phyloP scores from a whole-genome alignment of 768 basidiomycete species.

The Holtermanniella nyarrowii region DNA sequence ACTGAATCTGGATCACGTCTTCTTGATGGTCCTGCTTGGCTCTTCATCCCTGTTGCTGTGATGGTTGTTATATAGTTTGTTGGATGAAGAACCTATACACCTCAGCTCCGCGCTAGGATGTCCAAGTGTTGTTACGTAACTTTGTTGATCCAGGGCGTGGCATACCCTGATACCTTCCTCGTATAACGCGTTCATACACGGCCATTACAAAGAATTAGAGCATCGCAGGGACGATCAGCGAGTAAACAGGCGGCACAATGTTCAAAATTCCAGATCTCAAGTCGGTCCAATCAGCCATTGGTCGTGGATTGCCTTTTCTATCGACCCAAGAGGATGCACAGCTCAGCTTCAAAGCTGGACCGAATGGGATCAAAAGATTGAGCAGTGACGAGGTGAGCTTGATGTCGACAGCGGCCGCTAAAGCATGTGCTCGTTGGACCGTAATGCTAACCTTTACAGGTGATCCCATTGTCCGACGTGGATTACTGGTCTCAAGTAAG shows the following conservation, averaged over 20 bases:
- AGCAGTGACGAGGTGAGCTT: constrained; percentile 60
- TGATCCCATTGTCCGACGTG: constrained; percentile 59
- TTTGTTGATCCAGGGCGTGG: too few relatives aligned
- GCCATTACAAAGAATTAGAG: too few relatives aligned
- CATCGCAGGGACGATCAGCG: too few relatives aligned
- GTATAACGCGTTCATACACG: too few relatives aligned
- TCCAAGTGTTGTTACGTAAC: too few relatives aligned
- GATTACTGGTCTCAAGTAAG: constrained; percentile 83
- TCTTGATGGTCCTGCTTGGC: too few relatives aligned
- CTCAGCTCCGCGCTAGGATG: too few relatives aligned
- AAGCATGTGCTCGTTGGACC: not conserved
- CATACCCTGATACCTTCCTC: too few relatives aligned
- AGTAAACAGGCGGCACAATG: constrained; percentile 8
- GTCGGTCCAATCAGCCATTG: constrained; percentile 34
- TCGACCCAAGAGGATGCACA: constrained; percentile 62
- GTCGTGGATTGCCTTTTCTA: constrained; percentile 30
- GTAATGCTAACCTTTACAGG: constrained; percentile 43
- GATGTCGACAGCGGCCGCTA: not conserved
- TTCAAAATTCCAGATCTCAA: constrained; percentile 35
- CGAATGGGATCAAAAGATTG: constrained; percentile 67
- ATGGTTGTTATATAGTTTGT: too few relatives aligned
- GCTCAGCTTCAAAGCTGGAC: constrained; percentile 73
- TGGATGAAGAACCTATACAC: too few relatives aligned
- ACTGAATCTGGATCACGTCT: too few relatives aligned
- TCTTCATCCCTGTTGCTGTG: too few relatives aligned